These are phyloP conservation scores for Casuarina glauca DNA, from an alignment of 306 rosid genomes.

Conservation along the genomic window DNA sequence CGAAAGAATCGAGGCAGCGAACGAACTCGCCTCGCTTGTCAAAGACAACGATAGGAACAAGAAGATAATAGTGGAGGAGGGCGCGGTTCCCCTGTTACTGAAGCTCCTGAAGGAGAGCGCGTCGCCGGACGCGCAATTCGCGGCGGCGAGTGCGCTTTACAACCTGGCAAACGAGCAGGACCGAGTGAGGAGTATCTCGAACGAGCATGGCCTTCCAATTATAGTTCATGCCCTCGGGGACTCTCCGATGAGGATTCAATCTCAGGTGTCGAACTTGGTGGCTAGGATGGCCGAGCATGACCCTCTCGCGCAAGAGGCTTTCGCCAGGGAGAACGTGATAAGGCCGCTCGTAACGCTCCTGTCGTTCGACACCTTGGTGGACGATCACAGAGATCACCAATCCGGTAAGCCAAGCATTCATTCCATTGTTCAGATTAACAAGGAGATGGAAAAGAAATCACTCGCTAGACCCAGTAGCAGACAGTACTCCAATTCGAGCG, in stretches of 20 bases:
- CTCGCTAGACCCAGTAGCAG: slow-evolving; percentile 12
- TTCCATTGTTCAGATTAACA: slow-evolving; percentile 55
- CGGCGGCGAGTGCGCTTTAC: slow-evolving; percentile 52
- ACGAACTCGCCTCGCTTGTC: slow-evolving; percentile 57
- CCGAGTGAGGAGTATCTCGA: slow-evolving; percentile 48
- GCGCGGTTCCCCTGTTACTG: slow-evolving; percentile 60
- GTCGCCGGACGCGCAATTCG: slow-evolving; percentile 54
- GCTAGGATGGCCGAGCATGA: slow-evolving; percentile 72
- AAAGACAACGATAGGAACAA: slow-evolving; percentile 67
- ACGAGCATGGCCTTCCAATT: slow-evolving; percentile 51
- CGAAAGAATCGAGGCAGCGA: slow-evolving; percentile 61
- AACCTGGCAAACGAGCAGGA: slow-evolving; percentile 52
- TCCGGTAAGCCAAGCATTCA: slow-evolving; percentile 63
- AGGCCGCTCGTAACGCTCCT: slow-evolving; percentile 62
- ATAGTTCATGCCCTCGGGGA: slow-evolving; percentile 61
- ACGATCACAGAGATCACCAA: slow-evolving; percentile 35
- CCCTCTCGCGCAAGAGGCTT: slow-evolving; percentile 58
- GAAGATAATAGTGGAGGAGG: slow-evolving; percentile 69
- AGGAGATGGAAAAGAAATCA: slow-evolving; percentile 52
- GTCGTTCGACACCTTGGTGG: slow-evolving; percentile 53
- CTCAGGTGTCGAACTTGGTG: slow-evolving; percentile 49
- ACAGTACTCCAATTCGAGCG: slow-evolving; percentile 28
- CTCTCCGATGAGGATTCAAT: slow-evolving; percentile 61
- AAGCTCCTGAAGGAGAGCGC: slow-evolving; percentile 62
- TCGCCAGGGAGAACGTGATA: slow-evolving; percentile 68